Evolutionary conservation across 2,329 filamentous ascomycete species (phyloP), one percentile per base, ranked within the genome.

Genomic region (Fusarium xyrophilum): DNA sequence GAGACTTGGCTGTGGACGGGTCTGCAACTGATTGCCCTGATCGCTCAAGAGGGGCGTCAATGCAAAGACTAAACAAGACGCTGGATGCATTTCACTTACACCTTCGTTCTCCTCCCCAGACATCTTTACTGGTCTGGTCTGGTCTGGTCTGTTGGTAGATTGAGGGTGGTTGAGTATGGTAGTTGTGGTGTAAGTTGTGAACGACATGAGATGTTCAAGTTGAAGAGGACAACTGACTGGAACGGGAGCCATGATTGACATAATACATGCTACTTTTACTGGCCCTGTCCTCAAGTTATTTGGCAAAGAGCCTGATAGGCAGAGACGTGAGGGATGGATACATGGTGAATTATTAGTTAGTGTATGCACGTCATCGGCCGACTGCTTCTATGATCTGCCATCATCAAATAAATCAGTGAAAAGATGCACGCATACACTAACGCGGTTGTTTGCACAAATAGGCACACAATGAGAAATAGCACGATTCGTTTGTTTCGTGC

Each of bases 21-120:
- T n/a, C 2, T 6, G 12, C 6, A 19, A 25, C 3, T 12, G 4
- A 12, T 10, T 7, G 5, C 14, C 8, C 8, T 19, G 17, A 7
- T 25, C 7, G 30, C 17, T 27, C 25, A 5, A 25, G 21, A 19
- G 17, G n/a, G 17, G 15, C 30, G 46, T 50, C 17, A 38, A 50
- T 25, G 27, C 9, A 38, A 25, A 36, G 12, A 50, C 32, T 15
- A 17, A 36, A 27, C 5, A 11, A 25, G 7, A 14, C 17, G 6
- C 33, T 4, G 17, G 8, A 25, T 12, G 4, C 15, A 27, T 38
- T 23, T 19, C 17, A 50, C 30, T 50, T 50, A 36, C 46, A 8
- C 17, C 13, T 50, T 11, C 21, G 13, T 2, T 5, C 13, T n/a
- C 17, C 12, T 25, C 1, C 19, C 17, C 32, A 9, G 46, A 2